Percentiles rank a stretch among this genome's conserved stretches.
phyloP scores from a whole-genome alignment of 2,329 filamentous ascomycete genomes.

The Chrysosporium keratinophilum region DNA sequence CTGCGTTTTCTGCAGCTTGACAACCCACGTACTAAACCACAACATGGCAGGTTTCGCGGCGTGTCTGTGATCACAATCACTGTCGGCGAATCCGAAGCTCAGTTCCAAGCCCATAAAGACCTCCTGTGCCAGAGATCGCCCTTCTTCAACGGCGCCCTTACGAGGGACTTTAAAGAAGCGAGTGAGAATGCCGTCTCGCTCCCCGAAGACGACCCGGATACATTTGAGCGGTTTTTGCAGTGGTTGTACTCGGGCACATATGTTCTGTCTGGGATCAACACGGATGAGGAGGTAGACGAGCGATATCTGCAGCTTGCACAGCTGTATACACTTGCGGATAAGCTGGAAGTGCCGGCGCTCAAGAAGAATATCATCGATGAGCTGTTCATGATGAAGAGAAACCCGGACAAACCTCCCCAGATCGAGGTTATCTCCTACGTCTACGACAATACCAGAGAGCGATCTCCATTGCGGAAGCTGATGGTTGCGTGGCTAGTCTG shows the following conservation, averaged over 20 bases:
- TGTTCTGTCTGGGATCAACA: background rate
- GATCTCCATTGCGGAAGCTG: conserved; percentile 3
- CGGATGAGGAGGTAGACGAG: conserved; percentile 9
- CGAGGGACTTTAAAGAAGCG: conserved; percentile 6
- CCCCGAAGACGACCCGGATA: conserved; percentile 11
- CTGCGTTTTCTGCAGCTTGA: too few species aligned
- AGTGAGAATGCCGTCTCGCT: conserved; percentile 2
- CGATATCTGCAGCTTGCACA: conserved; percentile 9
- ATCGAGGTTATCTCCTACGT: conserved; percentile 8
- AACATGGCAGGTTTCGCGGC: conserved; percentile 8
- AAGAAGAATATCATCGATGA: conserved; percentile 8
- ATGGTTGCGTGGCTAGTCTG: conserved; percentile 12
- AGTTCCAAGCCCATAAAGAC: conserved; percentile 12
- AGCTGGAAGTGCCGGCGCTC: conserved; percentile 8
- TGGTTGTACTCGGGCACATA: conserved; percentile 10
- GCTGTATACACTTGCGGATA: conserved; percentile 10
- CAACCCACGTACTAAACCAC: background rate
- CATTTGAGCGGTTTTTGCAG: conserved; percentile 11
- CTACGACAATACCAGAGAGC: conserved; percentile 8
- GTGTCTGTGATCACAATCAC: conserved; percentile 9
- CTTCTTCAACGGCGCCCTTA: conserved; percentile 9
- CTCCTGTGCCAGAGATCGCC: conserved; percentile 9
- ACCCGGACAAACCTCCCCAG: conserved; percentile 8
- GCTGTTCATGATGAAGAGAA: conserved; percentile 8
- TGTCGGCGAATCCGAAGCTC: conserved; percentile 6